These are phyloP conservation scores for Globisporangium ultimum DNA, from an alignment of 352 stramenopile species.

Conservation along the genomic window DNA sequence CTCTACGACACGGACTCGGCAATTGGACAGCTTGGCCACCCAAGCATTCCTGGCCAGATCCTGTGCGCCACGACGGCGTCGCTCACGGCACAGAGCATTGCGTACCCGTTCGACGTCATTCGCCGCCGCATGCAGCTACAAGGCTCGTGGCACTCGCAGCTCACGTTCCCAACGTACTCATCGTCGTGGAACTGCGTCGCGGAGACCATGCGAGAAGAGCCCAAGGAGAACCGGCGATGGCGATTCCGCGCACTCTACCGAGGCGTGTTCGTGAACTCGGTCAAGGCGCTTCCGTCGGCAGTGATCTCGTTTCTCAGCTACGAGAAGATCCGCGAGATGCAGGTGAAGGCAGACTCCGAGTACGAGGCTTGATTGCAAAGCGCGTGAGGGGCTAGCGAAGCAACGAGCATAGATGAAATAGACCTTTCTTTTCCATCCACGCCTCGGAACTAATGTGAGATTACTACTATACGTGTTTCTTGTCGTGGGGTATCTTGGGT, in stretches of 20 bases:
- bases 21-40: conserved; percentile 52
- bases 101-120: conserved; percentile 82
- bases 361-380: conserved; percentile 11
- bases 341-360: conserved; percentile 28
- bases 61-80: conserved; percentile 68
- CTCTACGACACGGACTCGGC: conserved; percentile 66
- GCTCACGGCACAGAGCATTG: conserved; percentile 62
- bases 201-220: conserved; percentile 39
- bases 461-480: no score
- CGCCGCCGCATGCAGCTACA: conserved; percentile 77
- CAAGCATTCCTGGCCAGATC: conserved; percentile 75
- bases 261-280: conserved; percentile 65
- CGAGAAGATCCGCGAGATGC: conserved; percentile 69
- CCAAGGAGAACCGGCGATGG: conserved; percentile 13
- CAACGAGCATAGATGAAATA: conserved; percentile 6
- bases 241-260: conserved; percentile 59
- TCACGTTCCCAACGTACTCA: conserved; percentile 65
- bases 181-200: conserved; percentile 73
- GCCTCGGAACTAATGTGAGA: no score
- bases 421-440: neutral
- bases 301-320: conserved; percentile 82
- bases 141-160: conserved; percentile 52
- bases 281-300: conserved; percentile 67
- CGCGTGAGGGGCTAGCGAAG: no score
- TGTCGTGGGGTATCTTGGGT: no score